phyloP scores from a whole-genome alignment of 2,329 filamentous ascomycete species.

The Pyricularia grisea region DNA sequence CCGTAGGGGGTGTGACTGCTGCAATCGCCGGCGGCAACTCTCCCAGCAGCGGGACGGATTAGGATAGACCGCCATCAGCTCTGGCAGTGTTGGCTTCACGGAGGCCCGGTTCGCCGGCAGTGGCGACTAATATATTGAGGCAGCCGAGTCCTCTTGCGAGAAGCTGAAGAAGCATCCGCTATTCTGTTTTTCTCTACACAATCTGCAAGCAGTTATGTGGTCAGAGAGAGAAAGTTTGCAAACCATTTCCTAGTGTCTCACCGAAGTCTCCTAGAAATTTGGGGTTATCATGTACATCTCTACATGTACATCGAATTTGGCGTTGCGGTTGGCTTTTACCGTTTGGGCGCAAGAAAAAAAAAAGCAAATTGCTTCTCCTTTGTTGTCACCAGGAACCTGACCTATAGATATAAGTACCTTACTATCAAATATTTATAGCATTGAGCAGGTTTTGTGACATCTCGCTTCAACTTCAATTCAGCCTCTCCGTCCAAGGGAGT shows the following conservation, averaged over 20 bases:
- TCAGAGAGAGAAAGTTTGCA: neutral
- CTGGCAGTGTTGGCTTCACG: neutral
- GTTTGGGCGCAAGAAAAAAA: neutral
- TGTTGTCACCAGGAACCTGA: neutral
- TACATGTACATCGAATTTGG: neutral
- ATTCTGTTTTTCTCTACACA: neutral
- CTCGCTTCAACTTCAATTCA: neutral
- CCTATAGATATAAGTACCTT: neutral
- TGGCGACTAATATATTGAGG: neutral
- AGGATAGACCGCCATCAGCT: neutral
- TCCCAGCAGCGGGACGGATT: slow-evolving; percentile 1
- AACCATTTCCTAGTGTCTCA: neutral
- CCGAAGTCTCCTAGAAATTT: neutral
- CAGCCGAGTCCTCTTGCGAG: neutral
- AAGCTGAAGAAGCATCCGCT: neutral
- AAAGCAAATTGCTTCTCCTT: neutral
- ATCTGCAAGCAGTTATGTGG: neutral
- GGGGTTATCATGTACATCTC: neutral
- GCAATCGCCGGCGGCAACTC: neutral
- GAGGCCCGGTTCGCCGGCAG: neutral
- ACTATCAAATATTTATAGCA: neutral
- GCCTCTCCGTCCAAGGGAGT: neutral
- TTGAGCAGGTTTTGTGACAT: neutral
- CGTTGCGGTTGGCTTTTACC: neutral
- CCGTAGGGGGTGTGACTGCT: slow-evolving; percentile 12